phyloP scores from a whole-genome alignment of 2,329 filamentous ascomycete genomes.

The Pestalotiopsis fici region DNA sequence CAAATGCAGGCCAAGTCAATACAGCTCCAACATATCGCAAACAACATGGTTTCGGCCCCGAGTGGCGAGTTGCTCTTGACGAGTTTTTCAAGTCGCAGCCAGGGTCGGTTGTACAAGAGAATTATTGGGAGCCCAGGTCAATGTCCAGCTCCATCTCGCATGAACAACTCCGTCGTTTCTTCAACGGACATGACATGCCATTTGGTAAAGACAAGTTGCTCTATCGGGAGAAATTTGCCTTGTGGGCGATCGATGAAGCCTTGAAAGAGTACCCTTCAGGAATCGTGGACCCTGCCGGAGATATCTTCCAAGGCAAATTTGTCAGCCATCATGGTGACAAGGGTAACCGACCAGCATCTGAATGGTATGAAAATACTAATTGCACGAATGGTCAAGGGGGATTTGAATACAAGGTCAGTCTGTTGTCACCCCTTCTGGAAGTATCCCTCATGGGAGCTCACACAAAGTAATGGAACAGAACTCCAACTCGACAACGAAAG shows the following conservation, averaged over 20 bases:
- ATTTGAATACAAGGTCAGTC: not conserved
- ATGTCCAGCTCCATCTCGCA: not conserved
- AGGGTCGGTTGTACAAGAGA: not conserved
- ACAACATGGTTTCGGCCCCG: not conserved
- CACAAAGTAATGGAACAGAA: not conserved
- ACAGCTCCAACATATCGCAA: not conserved
- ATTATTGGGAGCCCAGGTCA: not conserved
- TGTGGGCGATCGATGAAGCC: slow-evolving; percentile 18
- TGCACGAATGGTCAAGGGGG: too few species aligned
- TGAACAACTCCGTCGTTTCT: not conserved
- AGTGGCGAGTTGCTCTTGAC: not conserved
- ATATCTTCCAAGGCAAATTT: slow-evolving; percentile 16
- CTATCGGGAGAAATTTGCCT: slow-evolving; percentile 17
- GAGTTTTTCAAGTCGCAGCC: not conserved
- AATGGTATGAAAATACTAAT: too few species aligned
- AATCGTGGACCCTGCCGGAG: slow-evolving; percentile 15
- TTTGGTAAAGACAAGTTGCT: not conserved
- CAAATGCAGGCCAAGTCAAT: not conserved
- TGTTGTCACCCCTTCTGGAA: slow-evolving; percentile 15
- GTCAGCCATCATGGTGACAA: not conserved
- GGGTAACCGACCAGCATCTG: too few species aligned
- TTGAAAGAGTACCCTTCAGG: slow-evolving; percentile 14
- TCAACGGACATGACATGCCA: not conserved
- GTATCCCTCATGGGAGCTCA: not conserved
- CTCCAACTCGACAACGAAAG: not conserved